Evolutionary conservation across 306 rosid genomes (phyloP).

Genomic region (barrel medic (Medicago truncatula)): MtrunA17r5.0-ANR NC_053046.1:17050501-17051000

Average conservation of each 20-base stretch:
- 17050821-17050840: slow-evolving; percentile 41
- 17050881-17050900: slow-evolving; percentile 35
- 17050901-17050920: slow-evolving; percentile 31
- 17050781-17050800: slow-evolving; percentile 36
- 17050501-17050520: slow-evolving; percentile 40
- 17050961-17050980: slow-evolving; percentile 48
- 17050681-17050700: slow-evolving; percentile 46
- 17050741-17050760: slow-evolving; percentile 32
- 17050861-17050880: slow-evolving; percentile 31
- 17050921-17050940: slow-evolving; percentile 45
- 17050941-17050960: slow-evolving; percentile 49
- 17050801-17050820: slow-evolving; percentile 8
- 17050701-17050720: background rate
- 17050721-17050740: slow-evolving; percentile 9
- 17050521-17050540: slow-evolving; percentile 37
- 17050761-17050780: slow-evolving; percentile 45
- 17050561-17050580: slow-evolving; percentile 31
- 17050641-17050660: slow-evolving; percentile 71
- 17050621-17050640: slow-evolving; percentile 63
- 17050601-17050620: slow-evolving; percentile 42
- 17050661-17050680: slow-evolving; percentile 47
- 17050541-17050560: slow-evolving; percentile 27
- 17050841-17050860: background rate
- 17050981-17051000: slow-evolving; percentile 50
- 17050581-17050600: slow-evolving; percentile 29